Base-by-base conservation (phyloP, 1,284 basidiomycete species). In the Mycena sp. region DNA sequence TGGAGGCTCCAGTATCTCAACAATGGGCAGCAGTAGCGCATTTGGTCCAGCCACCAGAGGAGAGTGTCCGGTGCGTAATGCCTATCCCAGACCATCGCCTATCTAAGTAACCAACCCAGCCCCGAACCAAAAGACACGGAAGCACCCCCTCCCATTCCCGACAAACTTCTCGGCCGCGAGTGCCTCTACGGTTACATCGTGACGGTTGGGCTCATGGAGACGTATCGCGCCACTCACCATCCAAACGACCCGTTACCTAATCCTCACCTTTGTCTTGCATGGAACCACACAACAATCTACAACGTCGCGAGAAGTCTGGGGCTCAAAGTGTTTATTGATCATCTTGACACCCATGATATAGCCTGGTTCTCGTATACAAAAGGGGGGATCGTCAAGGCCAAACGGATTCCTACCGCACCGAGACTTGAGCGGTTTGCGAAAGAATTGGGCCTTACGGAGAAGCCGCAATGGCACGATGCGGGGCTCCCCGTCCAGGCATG, bases 401-500 rank as follows among this genome's bases (percentile, higher is more conserved):
- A n/a, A 30, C 35, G 25, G 25, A 17, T 53, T 41, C 51, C 51
- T 41, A 53, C 26, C 38, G 25, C 38, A 30, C n/a, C 51, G 51
- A 41, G 38, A 29, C 51, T 53, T 21, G 51, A 53, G 25, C 51
- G 19, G 12, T 53, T 53, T 41, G 51, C 51, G 51, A 28, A 41
- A 29, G 25, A 40, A 28, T 53, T 53, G 26, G 51, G 37, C 25
- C 9, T 53, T 28, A 10, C 25, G 38, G 51, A 29, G 51, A n/a
- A 40, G 51, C 19, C 51, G 51, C 51, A 41, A n/a, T 53, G 51
- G 51, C 51, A 29, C 26, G 51, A 53, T 41, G 51, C 51, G 26
- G 37, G 51, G 51, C 37, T 53, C 37, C 25, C 51, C 26, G 37
- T 41, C 37, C 37, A 40, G 37, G 51, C 41, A 30, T 41, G 51